Base-by-base conservation (phyloP, 2,329 filamentous ascomycete species). In the Aspergillus aculeatinus region DNA sequence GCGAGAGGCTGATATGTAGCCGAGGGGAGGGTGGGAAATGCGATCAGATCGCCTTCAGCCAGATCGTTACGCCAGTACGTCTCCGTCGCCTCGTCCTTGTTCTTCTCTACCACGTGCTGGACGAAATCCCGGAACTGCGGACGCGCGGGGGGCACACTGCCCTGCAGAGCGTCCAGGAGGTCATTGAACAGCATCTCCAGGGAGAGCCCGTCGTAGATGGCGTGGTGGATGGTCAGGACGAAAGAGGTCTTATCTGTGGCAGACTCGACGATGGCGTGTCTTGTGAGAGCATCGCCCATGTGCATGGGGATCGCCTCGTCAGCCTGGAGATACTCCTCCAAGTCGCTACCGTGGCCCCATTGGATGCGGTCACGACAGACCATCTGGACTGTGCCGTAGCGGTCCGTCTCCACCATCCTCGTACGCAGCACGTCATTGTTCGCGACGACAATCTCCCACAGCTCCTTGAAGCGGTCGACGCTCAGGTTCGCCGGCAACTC, bases 21-120 rank as follows among this genome's bases (percentile, higher is more conserved):
- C 3, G 61, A 63, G 1, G 63, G 63, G 23, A 65, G 74, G 31
- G 68, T 66, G 9, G 81, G 80, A 57, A 82, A 82, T 47, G 80
- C 76, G 39, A 75, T 71, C 10, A 74, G 72, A 33, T 68, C 72
- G 19, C 76, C 74, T 23, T 74, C 76, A n/a, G 74, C 48, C 23
- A 82, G 69, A 54, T 77, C 70, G 14, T 70, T 59, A 29, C 70
- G 73, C 81, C 81, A 83, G 66, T 77, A 82, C 48, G 71, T 62
- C 53, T 72, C 63, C 48, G 78, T 69, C 19, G 73, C 68, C 12
- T 69, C 66, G 4, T 65, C 57, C 6, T 70, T 67, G 55, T 81
- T 73, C 19, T 71, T 70, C 21, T 74, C 71, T 9, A 60, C 67
- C 19, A 82, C 64, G 61, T 80, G 75, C 60, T 77, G 76, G 63